phyloP scores from a whole-genome alignment of 1,284 basidiomycete species.

The Schizopora paradoxa region DNA sequence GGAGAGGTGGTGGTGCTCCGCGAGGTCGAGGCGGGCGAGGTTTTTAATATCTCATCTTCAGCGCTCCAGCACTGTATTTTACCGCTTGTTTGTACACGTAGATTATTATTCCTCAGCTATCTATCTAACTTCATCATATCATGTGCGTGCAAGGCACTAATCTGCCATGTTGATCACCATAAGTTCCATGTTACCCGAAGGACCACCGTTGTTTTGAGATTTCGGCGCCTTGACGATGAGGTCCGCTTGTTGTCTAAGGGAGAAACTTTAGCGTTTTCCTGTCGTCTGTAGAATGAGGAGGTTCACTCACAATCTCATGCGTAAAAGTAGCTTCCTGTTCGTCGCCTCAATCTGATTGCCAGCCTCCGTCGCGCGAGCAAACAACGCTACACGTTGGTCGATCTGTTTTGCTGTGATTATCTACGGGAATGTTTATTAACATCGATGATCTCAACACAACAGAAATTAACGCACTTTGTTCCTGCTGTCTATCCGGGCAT shows the following conservation, averaged over 20 bases:
- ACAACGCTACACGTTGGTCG: constrained; percentile 70
- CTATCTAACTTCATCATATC: too few relatives aligned
- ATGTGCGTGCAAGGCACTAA: too few relatives aligned
- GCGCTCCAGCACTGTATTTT: too few relatives aligned
- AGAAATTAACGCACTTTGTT: constrained; percentile 51
- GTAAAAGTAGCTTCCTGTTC: constrained; percentile 68
- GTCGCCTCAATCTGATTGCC: constrained; percentile 64
- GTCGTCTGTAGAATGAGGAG: constrained; percentile 4
- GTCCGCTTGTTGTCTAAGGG: constrained; percentile 61
- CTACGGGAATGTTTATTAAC: constrained; percentile 29
- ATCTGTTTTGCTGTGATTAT: constrained; percentile 70
- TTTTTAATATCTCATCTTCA: constrained; percentile 10
- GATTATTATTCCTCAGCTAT: too few relatives aligned
- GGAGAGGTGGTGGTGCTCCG: constrained; percentile 18
- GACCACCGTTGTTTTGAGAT: constrained; percentile 1
- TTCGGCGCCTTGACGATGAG: constrained; percentile 48
- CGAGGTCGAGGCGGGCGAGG: constrained; percentile 3
- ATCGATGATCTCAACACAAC: background rate
- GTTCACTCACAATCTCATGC: constrained; percentile 64
- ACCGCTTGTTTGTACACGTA: too few relatives aligned
- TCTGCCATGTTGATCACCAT: too few relatives aligned
- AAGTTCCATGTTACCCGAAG: too few relatives aligned
- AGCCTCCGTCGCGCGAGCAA: constrained; percentile 65
- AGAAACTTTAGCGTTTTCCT: constrained; percentile 7
- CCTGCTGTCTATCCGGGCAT: constrained; percentile 74